These are phyloP conservation scores for Lachnellula suecica DNA, from an alignment of 2,329 filamentous ascomycete genomes.

Conservation along the genomic window DNA sequence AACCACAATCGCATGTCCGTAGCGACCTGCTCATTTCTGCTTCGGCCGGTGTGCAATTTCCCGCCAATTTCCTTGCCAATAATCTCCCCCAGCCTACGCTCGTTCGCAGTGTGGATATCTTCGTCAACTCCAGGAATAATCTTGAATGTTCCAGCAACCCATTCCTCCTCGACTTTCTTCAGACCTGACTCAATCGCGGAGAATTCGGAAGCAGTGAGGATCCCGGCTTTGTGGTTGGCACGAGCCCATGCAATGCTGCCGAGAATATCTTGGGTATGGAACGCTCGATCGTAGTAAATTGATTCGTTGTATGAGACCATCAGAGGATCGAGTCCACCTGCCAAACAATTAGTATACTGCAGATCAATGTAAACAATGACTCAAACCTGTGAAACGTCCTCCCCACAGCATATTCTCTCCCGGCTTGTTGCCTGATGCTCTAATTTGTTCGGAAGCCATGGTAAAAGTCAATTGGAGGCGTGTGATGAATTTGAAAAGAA, in stretches of 20 bases:
- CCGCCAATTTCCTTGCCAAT: conserved; percentile 83
- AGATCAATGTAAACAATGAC: conserved; percentile 4
- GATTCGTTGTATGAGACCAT: conserved; percentile 85
- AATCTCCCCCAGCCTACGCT: conserved; percentile 75
- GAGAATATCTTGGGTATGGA: conserved; percentile 78
- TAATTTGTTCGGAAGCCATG: conserved; percentile 28
- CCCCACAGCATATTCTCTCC: conserved; percentile 55
- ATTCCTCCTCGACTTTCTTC: conserved; percentile 53
- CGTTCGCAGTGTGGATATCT: conserved; percentile 69
- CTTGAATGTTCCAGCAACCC: conserved; percentile 48
- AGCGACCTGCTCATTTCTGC: conserved; percentile 86
- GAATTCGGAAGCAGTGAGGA: conserved; percentile 74
- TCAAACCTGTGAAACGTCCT: conserved; percentile 57
- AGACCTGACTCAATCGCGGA: conserved; percentile 71
- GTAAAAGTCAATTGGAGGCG: conserved; percentile 11
- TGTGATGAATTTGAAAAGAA: neutral
- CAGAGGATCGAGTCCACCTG: conserved; percentile 78
- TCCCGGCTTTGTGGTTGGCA: conserved; percentile 73
- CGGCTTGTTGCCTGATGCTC: conserved; percentile 28
- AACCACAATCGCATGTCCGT: conserved; percentile 92
- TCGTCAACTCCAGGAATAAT: conserved; percentile 56
- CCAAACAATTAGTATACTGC: conserved; percentile 19
- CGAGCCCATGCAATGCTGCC: conserved; percentile 80
- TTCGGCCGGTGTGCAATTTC: conserved; percentile 86
- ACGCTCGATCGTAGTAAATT: conserved; percentile 74